These are phyloP conservation scores for Hexamita inflata DNA, from an alignment of 208 protist species.

Conservation along the genomic window DNA sequence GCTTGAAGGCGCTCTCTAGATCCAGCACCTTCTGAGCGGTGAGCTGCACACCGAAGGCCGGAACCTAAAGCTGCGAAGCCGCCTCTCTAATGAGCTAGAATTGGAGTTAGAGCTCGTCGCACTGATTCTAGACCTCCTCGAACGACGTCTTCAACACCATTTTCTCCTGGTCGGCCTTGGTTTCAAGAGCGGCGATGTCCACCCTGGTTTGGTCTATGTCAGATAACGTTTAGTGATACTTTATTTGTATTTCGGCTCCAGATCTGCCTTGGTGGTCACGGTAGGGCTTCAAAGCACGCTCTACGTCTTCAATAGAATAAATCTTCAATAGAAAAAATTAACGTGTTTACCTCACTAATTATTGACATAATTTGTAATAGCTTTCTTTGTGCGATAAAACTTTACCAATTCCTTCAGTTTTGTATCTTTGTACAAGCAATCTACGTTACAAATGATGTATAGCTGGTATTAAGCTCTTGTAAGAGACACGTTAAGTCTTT, in stretches of 20 bases:
- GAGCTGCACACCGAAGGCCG: background rate
- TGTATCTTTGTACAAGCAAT: too few relatives aligned
- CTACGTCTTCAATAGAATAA: too few relatives aligned
- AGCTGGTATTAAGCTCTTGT: too few relatives aligned
- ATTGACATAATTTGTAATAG: too few relatives aligned
- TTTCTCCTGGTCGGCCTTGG: conserved; percentile 3
- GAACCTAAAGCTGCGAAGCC: background rate
- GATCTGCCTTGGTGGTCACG: background rate
- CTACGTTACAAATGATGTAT: too few relatives aligned
- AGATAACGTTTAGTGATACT: conserved; percentile 25
- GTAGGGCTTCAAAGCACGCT: too few relatives aligned
- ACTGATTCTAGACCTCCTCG: background rate
- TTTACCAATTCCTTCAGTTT: too few relatives aligned
- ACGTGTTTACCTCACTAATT: too few relatives aligned
- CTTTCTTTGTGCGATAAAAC: too few relatives aligned
- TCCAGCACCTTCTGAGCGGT: background rate
- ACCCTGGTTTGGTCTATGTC: conserved; percentile 13
- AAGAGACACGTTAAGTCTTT: too few relatives aligned
- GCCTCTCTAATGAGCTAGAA: background rate
- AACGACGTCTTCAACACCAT: background rate
- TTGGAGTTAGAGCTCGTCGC: background rate
- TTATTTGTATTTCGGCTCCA: conserved; percentile 10
- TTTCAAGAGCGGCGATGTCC: background rate
- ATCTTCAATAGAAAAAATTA: too few relatives aligned
- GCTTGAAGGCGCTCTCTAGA: background rate